phyloP scores from a whole-genome alignment of 2,329 filamentous ascomycete species.

The Aspergillus costaricaensis region DNA sequence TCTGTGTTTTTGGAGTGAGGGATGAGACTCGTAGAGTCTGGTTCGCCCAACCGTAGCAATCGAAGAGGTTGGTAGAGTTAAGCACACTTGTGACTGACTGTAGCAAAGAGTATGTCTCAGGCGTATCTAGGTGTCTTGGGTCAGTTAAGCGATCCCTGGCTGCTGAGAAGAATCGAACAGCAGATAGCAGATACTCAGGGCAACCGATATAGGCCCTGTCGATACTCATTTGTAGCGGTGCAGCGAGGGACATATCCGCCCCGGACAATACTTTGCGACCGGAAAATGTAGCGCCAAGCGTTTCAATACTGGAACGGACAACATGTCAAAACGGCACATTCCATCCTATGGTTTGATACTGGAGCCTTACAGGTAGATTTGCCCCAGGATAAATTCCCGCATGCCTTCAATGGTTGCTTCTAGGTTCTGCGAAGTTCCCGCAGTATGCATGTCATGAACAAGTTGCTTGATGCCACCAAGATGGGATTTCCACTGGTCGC shows the following conservation, averaged over 20 bases:
- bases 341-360: neutral
- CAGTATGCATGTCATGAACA: neutral
- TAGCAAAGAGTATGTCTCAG: neutral
- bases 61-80: slow-evolving; percentile 1
- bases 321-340: neutral
- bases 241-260: neutral
- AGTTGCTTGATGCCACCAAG: slow-evolving; percentile 14
- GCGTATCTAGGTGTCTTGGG: neutral
- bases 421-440: neutral
- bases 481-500: slow-evolving; percentile 22
- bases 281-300: neutral
- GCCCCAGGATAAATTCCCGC: neutral
- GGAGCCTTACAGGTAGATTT: slow-evolving; percentile 7
- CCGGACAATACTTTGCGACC: neutral
- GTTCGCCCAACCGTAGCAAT: slow-evolving; percentile 3
- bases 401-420: slow-evolving; percentile 3
- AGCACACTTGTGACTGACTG: neutral
- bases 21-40: neutral
- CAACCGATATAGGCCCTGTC: slow-evolving; percentile 19
- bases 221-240: neutral
- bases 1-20: neutral
- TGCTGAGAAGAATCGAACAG: slow-evolving; percentile 15
- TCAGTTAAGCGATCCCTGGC: slow-evolving; percentile 7
- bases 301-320: neutral
- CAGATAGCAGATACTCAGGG: slow-evolving; percentile 10